Conservation (phyloP, 202 grass and related monocot genomes). For the Sporobolus alterniflorus region DNA sequence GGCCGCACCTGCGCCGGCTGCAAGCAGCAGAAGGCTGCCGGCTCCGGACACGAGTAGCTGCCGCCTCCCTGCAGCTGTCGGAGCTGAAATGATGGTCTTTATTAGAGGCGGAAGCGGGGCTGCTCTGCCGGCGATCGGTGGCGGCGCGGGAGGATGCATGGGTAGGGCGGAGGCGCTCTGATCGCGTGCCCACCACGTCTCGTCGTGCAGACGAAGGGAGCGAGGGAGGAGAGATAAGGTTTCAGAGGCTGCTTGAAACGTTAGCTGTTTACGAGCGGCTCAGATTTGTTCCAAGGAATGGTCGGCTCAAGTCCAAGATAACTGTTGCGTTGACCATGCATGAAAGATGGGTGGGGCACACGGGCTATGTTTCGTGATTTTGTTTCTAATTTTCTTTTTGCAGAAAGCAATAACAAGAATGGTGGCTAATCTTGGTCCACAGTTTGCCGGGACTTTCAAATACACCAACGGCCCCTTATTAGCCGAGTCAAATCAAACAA, state of each 20-base stretch:
- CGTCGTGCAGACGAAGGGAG: not conserved
- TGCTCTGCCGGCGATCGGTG: conserved; percentile 22
- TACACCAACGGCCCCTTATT: no score
- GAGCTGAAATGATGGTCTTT: not conserved
- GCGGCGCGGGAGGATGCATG: conserved; percentile 32
- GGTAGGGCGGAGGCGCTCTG: conserved; percentile 11
- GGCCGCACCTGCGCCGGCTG: no score
- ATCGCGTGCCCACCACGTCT: conserved; percentile 4
- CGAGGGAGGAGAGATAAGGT: conserved; percentile 24
- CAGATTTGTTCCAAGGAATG: not conserved
- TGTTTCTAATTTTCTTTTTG: no score
- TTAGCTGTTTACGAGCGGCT: not conserved
- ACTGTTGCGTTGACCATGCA: no score
- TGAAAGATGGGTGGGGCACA: no score
- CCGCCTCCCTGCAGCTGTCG: conserved; percentile 23
- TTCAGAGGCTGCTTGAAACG: conserved; percentile 17
- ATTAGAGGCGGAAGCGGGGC: not conserved
- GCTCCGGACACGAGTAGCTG: conserved; percentile 43
- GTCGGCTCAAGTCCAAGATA: not conserved
- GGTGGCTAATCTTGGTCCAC: no score
- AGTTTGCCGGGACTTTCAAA: no score
- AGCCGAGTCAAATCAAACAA: no score
- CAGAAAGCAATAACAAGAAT: no score
- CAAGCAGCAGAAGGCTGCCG: conserved; percentile 32
- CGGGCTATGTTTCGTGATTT: no score